Evolutionary conservation across 2,329 filamentous ascomycete species (phyloP), one percentile per base, ranked within the genome.

Genomic region (Pseudogymnoascus sp.): DNA sequence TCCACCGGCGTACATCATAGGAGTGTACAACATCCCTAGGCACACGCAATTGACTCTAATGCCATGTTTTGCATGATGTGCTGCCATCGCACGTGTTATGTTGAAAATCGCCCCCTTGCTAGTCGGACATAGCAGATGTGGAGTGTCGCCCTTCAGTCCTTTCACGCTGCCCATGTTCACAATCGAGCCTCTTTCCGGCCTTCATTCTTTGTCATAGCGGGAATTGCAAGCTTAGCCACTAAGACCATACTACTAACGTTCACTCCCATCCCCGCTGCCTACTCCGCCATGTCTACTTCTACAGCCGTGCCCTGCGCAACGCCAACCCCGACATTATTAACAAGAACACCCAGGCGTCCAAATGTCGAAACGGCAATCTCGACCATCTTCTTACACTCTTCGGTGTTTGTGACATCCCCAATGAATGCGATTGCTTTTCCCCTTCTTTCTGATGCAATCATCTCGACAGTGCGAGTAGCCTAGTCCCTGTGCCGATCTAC

Each of bases 201-300:
- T 0, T 74, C 5, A 59, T 85, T 84, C 60, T 74, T 75, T 19
- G 64, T 63, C 83, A 87, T 87, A 2, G 73, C 78, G 0, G 83
- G 84, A 28, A 88, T 78, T 0, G 78, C 77, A 64, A 80, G 79
- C 65, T 85, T 84, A 15, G 75, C 74, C 82, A 87, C 86, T 59
- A 80, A 73, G 26, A 86, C 79, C 83, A 87, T 87, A 65, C 79
- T 83, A 3, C 77, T 77, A 3, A 88, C 81, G 65, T 88, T 88
- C 48, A 86, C 72, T 45, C 83, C 76, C 59, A 88, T 74, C 0
- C 78, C 76, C 57, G 74, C 75, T 0, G 78, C 74, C 82, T 82
- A 88, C 9, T 75, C 73, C 0, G 69, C 75, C 74, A 84, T 79
- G 65, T 86, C 81, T 0, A 86, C 79, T 0, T 83, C 79, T 1